Conservation (phyloP, 306 rosid species). For the Glycine soja region DNA sequence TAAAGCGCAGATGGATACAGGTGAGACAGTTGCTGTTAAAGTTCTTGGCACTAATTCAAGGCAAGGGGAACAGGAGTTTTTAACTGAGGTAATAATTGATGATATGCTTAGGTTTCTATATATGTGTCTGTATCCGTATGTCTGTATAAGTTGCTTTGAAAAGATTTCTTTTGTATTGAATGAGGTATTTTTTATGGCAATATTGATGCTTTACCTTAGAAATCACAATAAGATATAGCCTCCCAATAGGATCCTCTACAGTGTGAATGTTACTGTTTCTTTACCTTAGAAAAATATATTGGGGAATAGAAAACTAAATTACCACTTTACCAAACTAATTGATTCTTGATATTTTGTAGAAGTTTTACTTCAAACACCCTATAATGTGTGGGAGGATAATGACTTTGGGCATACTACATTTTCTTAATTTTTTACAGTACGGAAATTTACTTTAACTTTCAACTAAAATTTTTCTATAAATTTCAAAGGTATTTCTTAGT, state of each 20-base stretch:
- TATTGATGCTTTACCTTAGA: neutral
- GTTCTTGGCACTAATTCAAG: constrained; percentile 85
- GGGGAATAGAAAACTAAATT: constrained; percentile 25
- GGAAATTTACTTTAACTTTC: neutral
- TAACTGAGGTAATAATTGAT: constrained; percentile 76
- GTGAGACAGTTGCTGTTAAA: constrained; percentile 88
- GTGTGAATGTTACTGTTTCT: neutral
- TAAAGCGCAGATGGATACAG: constrained; percentile 80
- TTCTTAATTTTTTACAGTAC: neutral
- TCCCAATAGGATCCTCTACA: constrained; percentile 25
- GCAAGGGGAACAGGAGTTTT: constrained; percentile 91
- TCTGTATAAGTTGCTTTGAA: constrained; percentile 9
- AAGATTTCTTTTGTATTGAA: constrained; percentile 21
- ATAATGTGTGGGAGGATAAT: no score
- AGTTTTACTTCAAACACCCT: no score
- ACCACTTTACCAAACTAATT: no score
- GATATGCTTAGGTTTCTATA: constrained; percentile 12
- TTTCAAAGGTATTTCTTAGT: neutral
- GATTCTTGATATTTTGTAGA: no score
- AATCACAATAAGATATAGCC: neutral
- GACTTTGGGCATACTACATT: neutral
- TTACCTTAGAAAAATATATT: neutral
- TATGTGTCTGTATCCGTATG: neutral
- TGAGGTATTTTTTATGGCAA: neutral
- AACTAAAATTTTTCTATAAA: neutral